A percentile compares a stretch with the other conserved stretches of the same genome.
Conservation (phyloP, 352 stramenopile genomes). For the Globisporangium barbulae region DNA sequence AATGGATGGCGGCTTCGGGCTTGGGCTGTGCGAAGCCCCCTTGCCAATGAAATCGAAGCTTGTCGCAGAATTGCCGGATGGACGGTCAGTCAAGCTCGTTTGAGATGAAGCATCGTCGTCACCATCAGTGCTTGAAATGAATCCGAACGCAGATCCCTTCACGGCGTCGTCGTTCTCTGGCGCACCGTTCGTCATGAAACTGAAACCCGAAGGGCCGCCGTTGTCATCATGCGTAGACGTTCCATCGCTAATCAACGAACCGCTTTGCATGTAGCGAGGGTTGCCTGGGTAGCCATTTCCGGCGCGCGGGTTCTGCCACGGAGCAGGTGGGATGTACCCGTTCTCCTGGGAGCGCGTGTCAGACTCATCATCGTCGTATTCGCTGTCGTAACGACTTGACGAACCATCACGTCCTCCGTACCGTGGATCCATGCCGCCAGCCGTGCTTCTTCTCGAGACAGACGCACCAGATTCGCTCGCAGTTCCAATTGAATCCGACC, state of each 20-base stretch:
- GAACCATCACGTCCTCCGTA: constrained; percentile 45
- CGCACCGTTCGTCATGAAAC: constrained; percentile 34
- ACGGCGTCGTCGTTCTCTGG: constrained; percentile 13
- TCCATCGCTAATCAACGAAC: constrained; percentile 24
- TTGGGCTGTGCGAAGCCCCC: constrained; percentile 7
- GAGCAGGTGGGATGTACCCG: constrained; percentile 41
- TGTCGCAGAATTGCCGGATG: constrained; percentile 33
- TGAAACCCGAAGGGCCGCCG: constrained; percentile 36
- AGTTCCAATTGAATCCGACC: constrained; percentile 27
- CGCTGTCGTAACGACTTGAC: constrained; percentile 45
- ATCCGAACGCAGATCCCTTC: constrained; percentile 68
- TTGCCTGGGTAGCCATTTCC: constrained; percentile 31
- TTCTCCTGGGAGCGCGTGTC: constrained; percentile 48
- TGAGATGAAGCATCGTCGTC: constrained; percentile 45
- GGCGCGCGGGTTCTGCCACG: constrained; percentile 18
- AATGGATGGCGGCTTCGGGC: constrained; percentile 29
- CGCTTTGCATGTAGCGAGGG: constrained; percentile 21
- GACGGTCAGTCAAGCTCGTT: constrained; percentile 39
- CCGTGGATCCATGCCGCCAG: constrained; percentile 32
- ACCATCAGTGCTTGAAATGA: constrained; percentile 50
- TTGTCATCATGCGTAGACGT: constrained; percentile 17
- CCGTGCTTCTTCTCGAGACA: constrained; percentile 23
- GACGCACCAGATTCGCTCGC: constrained; percentile 26
- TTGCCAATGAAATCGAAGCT: constrained; percentile 44
- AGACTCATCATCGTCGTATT: constrained; percentile 57